Conservation (phyloP, 163 green algal species). For the Chlamydomonas reinhardtii region DNA sequence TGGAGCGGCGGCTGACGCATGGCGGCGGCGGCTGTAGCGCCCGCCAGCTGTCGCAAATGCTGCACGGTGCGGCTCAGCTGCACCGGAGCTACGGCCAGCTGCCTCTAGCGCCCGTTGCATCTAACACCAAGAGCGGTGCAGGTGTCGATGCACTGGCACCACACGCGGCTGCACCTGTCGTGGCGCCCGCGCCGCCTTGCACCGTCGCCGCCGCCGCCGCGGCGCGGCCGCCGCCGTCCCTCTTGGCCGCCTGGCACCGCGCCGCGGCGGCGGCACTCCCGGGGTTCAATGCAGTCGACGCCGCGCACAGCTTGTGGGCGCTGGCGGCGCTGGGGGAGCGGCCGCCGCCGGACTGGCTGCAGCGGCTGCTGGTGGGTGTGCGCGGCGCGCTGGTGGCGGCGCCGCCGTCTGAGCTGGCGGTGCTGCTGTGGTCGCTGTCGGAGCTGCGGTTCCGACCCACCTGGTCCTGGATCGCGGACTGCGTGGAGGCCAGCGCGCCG, state of each 20-base stretch:
- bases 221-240: not conserved
- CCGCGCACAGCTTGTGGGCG: conserved; percentile 34
- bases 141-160: too few species aligned
- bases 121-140: too few species aligned
- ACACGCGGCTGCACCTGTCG: too few species aligned
- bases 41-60: conserved; percentile 20
- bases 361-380: conserved; percentile 2
- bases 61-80: conserved; percentile 26
- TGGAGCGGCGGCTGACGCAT: not conserved
- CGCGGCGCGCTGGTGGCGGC: not conserved
- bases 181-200: too few species aligned
- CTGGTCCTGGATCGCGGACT: conserved; percentile 22
- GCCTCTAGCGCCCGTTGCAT: too few species aligned
- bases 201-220: not conserved
- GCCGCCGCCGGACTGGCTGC: conserved; percentile 17
- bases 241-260: conserved; percentile 18
- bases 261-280: not conserved
- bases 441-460: conserved; percentile 40
- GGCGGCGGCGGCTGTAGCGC: not conserved
- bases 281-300: conserved; percentile 21
- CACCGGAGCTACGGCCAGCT: not conserved
- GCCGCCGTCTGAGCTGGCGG: conserved; percentile 11
- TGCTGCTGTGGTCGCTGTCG: conserved; percentile 33
- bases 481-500: not conserved
- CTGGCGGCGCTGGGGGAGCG: conserved; percentile 22